Evolutionary conservation across 495 filamentous ascomycete species (phyloP).

Genomic region (Penicillium lagena): DNA sequence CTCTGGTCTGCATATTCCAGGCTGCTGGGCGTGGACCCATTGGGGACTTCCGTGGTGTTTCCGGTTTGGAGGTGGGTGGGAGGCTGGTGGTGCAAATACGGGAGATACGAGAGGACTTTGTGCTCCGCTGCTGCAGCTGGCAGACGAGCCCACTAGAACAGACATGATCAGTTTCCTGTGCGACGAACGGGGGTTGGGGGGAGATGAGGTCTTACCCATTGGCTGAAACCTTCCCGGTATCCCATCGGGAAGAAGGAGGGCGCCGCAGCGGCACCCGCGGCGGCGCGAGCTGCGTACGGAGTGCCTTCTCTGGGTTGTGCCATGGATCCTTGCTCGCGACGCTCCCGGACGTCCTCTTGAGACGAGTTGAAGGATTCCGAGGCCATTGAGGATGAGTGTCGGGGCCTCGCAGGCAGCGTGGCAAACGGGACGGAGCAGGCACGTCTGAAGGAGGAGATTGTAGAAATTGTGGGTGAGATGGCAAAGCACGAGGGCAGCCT

Average conservation of each 20-base stretch:
- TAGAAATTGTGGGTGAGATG: slow-evolving; percentile 16
- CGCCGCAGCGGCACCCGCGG: slow-evolving; percentile 25
- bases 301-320: slow-evolving; percentile 20
- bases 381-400: slow-evolving; percentile 32
- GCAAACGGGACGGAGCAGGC: slow-evolving; percentile 7
- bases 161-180: slow-evolving; percentile 1
- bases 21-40: slow-evolving; percentile 31
- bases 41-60: slow-evolving; percentile 36
- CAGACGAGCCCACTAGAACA: slow-evolving; percentile 68
- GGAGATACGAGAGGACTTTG: slow-evolving; percentile 79
- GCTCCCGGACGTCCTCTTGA: slow-evolving; percentile 19
- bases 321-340: slow-evolving; percentile 40
- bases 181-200: not conserved
- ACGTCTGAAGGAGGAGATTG: not conserved
- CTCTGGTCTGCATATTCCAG: slow-evolving; percentile 32
- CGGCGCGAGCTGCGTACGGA: slow-evolving; percentile 36
- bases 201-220: slow-evolving; percentile 64
- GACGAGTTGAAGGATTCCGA: slow-evolving; percentile 33
- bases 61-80: slow-evolving; percentile 66
- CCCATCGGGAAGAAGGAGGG: slow-evolving; percentile 69
- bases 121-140: slow-evolving; percentile 84
- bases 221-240: slow-evolving; percentile 82
- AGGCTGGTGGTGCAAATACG: slow-evolving; percentile 69
- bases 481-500: slow-evolving; percentile 9
- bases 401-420: slow-evolving; percentile 6